These are phyloP conservation scores for Linnemannia elongata DNA, from an alignment of 192 early-diverging fungal species.

Conservation along the genomic window DNA sequence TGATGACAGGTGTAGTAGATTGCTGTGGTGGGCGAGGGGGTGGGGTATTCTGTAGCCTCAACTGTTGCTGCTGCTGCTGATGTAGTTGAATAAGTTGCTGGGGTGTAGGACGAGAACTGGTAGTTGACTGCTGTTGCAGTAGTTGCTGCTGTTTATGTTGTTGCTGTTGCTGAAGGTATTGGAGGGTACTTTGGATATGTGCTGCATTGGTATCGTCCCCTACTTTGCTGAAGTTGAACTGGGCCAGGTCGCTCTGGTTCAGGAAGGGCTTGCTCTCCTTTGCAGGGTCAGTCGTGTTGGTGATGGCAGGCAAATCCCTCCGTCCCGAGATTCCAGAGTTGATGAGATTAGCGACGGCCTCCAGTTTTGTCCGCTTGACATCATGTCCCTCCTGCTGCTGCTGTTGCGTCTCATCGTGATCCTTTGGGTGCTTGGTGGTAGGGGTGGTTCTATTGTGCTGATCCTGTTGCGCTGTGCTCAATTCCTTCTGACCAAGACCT, in stretches of 20 bases:
- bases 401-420: background rate
- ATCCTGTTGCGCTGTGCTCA: background rate
- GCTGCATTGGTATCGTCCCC: background rate
- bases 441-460: constrained; percentile 8
- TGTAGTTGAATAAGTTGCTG: background rate
- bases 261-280: background rate
- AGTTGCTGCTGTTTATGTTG: background rate
- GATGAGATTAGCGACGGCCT: constrained; percentile 39
- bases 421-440: background rate
- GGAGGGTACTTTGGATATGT: background rate
- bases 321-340: constrained; percentile 20
- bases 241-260: constrained; percentile 13
- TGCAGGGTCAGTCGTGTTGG: background rate
- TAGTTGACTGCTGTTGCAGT: background rate
- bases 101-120: background rate
- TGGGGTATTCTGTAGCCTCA: background rate
- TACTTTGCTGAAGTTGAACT: constrained; percentile 28
- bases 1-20: background rate
- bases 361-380: constrained; percentile 40
- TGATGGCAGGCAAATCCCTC: background rate
- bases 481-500: background rate
- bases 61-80: background rate
- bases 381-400: constrained; percentile 21
- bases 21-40: background rate
- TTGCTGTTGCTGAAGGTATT: constrained; percentile 7